Base-by-base conservation (phyloP, 2,329 filamentous ascomycete species). In the Xylaria polymorpha region DNA sequence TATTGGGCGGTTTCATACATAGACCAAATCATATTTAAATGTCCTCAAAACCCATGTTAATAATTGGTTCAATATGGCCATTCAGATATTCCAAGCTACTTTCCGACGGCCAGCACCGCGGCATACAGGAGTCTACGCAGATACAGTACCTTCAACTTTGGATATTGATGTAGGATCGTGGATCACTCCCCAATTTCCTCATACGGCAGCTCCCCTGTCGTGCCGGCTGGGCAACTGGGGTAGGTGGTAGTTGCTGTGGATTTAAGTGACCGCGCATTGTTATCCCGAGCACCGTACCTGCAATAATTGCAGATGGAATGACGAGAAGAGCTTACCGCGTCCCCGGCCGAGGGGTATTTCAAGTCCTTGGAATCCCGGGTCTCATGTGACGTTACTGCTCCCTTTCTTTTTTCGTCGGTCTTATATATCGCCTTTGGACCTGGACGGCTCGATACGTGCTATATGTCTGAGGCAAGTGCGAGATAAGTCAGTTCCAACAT, bases 191-290 rank as follows among this genome's bases (percentile, higher is more conserved):
- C 46, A 39, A 6, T 58, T 64, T 29, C 64, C 56, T 29, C 60
- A 56, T 67, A 43, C 48, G 56, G 46, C 53, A 67, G 46, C 67
- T 59, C 60, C 41, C 46, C 64, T 63, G 20, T 39, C 53, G 37
- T 29, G 37, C 63, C 56, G 41, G 56, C 41, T 41, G 20, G 48
- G 56, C 57, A 53, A 56, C 57, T 41, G 50, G 56, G 64, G 60
- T 61, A 67, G 56, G 68, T 68, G 14, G 61, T 53, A 62, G 29
- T 68, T 15, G 46, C 15, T 60, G 68, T 62, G 65, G 68, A 61
- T 62, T 65, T 57, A 29, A 41, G 25, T 35, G 48, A 61, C n/a
- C 15, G 14, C 22, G 18, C 50, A 60, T 14, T 22, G 56, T 61
- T 58, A 60, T 48, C 39, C 57, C 62, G 62, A 60, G 39, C 37